A percentile compares a stretch with the other conserved stretches of the same genome.
These are phyloP conservation scores for Centella asiatica DNA, from an alignment of 129 eudicot genomes.

Conservation along the genomic window DNA sequence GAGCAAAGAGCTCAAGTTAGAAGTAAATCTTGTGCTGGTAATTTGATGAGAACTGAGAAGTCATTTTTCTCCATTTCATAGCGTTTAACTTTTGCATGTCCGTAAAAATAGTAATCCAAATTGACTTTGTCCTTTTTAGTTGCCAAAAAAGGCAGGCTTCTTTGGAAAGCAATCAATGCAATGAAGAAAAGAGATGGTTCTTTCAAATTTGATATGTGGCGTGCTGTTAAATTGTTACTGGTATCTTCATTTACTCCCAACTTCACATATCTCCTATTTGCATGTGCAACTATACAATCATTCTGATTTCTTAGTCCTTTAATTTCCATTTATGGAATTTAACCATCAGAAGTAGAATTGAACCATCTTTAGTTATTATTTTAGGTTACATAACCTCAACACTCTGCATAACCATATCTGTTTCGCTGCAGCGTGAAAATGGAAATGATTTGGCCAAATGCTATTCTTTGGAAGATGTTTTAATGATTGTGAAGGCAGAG, in stretches of 20 bases:
- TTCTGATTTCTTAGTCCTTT: no score
- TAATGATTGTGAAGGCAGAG: slow-evolving; percentile 34
- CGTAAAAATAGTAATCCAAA: neutral
- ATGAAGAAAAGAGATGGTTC: slow-evolving; percentile 61
- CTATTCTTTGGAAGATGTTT: slow-evolving; percentile 45
- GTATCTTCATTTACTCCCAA: slow-evolving; percentile 27
- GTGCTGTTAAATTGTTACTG: slow-evolving; percentile 35
- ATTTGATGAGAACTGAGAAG: slow-evolving; percentile 6
- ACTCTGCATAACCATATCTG: slow-evolving; percentile 6
- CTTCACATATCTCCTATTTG: neutral
- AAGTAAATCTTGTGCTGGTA: slow-evolving; percentile 18
- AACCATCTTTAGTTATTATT: neutral
- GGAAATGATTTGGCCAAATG: slow-evolving; percentile 23
- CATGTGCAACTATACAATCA: neutral
- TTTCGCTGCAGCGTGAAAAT: slow-evolving; percentile 41
- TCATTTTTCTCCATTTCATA: neutral
- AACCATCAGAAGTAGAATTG: no score
- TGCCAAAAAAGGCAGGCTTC: slow-evolving; percentile 33
- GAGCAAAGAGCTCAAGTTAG: slow-evolving; percentile 20
- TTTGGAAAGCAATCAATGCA: slow-evolving; percentile 34
- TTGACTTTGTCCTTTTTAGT: slow-evolving; percentile 15
- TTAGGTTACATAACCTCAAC: neutral
- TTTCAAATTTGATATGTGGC: slow-evolving; percentile 41
- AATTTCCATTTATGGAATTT: no score
- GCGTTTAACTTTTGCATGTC: slow-evolving; percentile 3